Base-by-base conservation (phyloP, 169 alveolate species). In the Sarcocystis neurona region DNA sequence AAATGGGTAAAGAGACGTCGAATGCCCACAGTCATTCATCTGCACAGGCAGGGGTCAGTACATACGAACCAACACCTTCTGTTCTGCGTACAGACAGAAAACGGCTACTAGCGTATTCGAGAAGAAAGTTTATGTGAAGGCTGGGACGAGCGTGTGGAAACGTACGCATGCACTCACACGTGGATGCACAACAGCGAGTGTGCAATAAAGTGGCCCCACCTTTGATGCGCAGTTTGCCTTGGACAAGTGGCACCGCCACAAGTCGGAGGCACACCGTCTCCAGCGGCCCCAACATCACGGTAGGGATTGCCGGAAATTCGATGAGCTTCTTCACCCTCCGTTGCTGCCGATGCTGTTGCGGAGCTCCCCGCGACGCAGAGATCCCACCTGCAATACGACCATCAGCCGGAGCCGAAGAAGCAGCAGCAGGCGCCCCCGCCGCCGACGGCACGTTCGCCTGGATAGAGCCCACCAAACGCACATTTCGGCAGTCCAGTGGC, bases 191-290 rank as follows among this genome's bases (percentile, higher is more conserved):
- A n/a, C n/a, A n/a, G n/a, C n/a, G n/a, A n/a, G n/a, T n/a, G n/a
- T n/a, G n/a, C n/a, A n/a, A n/a, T n/a, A n/a, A n/a, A n/a, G n/a
- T n/a, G n/a, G 43, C 15, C 89, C 20, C 60, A 84, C 89, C 89
- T 47, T 44, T 30, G 44, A 84, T 0, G 72, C 60, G 39, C 32
- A 84, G 89, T 37, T 48, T 20, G 27, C 89, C 89, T 18, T 80
- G 84, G 47, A 23, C 75, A 3, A 44, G 82, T 0, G 89, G 89
- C 34, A 75, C 46, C 34, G 89, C 89, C 32, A 46, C 12, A 37
- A 84, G 72, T 23, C 60, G n/a, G 0, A 84, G 48, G 20, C 27
- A 50, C 0, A 41, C 72, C 30, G 84, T 46, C 53, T 12, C 74
- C 2, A 39, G 53, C 18, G 89, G 89, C 37, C 68, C 82, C 30